Conservation (phyloP, 192 early-diverging fungal species). For the Coemansia sp. region DNA sequence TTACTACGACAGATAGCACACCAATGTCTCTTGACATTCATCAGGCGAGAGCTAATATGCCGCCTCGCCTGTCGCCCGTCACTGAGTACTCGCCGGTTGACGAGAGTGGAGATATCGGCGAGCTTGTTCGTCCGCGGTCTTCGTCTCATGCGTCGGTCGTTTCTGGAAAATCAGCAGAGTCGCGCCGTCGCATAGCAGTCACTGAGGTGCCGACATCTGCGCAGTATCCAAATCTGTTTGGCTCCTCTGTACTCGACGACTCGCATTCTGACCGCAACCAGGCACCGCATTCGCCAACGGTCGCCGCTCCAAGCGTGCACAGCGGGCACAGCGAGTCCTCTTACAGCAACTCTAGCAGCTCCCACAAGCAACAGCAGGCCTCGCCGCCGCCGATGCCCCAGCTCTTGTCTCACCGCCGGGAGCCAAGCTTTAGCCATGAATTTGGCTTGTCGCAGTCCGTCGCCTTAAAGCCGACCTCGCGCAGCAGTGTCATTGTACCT, state of each 20-base stretch:
- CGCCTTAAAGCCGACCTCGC: constrained; percentile 15
- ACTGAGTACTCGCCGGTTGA: constrained; percentile 22
- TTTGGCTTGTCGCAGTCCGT: constrained; percentile 17
- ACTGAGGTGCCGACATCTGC: constrained; percentile 36
- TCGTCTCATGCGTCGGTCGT: constrained; percentile 43
- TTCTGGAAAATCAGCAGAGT: constrained; percentile 43
- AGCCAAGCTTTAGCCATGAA: constrained; percentile 9
- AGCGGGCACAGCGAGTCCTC: constrained; percentile 36
- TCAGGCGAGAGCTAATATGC: background rate
- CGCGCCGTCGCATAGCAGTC: constrained; percentile 49
- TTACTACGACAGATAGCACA: constrained; percentile 11
- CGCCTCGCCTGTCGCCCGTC: constrained; percentile 39
- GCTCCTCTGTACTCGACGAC: constrained; percentile 11
- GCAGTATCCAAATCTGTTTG: constrained; percentile 47
- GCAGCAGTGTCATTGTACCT: constrained; percentile 10
- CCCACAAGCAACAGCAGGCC: constrained; percentile 7
- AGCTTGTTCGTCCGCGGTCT: constrained; percentile 29
- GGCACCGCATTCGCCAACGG: constrained; percentile 14
- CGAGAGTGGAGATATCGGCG: background rate
- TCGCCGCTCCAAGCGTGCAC: constrained; percentile 12
- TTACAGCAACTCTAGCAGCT: constrained; percentile 29
- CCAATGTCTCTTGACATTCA: constrained; percentile 1
- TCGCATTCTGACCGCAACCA: constrained; percentile 3
- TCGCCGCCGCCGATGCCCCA: constrained; percentile 1
- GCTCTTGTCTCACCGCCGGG: background rate